Evolutionary conservation across 768 basidiomycete genomes (phyloP), one percentile per base, ranked within the genome.

Genomic region (Termitomyces sp.): DNA sequence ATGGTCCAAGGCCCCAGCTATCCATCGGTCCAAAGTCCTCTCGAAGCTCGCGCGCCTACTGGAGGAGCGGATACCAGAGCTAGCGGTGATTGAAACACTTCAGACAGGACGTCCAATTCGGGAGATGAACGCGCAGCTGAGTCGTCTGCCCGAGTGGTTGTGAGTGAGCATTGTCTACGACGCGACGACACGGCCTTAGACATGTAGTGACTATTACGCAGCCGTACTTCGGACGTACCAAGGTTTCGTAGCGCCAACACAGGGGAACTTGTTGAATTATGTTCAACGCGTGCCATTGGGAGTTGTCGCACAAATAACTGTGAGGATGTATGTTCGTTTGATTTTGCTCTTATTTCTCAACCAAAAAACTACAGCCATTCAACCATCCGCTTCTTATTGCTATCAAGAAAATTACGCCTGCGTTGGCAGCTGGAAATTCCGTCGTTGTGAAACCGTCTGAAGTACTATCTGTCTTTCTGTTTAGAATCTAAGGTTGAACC

Each of bases 311-410:
- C 91, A 94, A 67, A 89, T 95, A 25, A 93, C 90, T 14, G 91
- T 90, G 56, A 68, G 79, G 54, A n/a, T 35, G 6, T 4, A n/a
- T 10, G 23, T 46, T 6, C 1, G 46, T n/a, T 16, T 57, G 10
- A 29, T 21, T 41, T 47, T 29, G 46, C 7, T 46, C 7, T 50
- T 16, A 14, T 35, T 25, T 7, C 2, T 51, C 35, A 59, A 50
- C 27, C 29, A 34, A 35, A 35, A n/a, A 25, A 6, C 10, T 49
- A 44, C 59, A 92, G 88, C 90, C 92, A 2, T 94, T 93, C 70
- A 95, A 95, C 63, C 92, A 95, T 62, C 92, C 92, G 1, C 73
- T 95, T n/a, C 70, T 95, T 35, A 95, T 95, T 59, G 90, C 90
- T 2, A 68, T 94, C 53, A 95, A 95, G 77, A 95, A 95, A 71